Base-by-base conservation (phyloP, 1,284 basidiomycete genomes). In the Rhodotorula sp. region DNA sequence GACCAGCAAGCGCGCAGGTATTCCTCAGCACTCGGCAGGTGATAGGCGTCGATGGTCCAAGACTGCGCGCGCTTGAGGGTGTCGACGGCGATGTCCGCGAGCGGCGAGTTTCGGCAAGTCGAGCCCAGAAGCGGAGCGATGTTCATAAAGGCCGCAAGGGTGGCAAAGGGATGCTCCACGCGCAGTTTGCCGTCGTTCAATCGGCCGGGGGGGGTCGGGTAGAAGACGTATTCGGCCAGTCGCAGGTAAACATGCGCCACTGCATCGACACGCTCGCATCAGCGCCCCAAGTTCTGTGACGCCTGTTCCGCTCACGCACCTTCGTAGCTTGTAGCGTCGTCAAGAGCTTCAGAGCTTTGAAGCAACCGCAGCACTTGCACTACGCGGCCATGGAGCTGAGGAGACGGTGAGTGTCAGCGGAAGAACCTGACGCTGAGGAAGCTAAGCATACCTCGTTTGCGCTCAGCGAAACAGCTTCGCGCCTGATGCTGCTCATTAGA, bases 11-110 rank as follows among this genome's bases (percentile, higher is more conserved):
- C 66, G 54, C 52, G 57, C 16, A 76, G 69, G 50, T 61, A 70
- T n/a, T 72, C 73, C 38, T 76, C 72, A 0, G 72, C 68, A 3
- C 62, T 52, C 2, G 75, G 75, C 1, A 76, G 70, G 62, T 74
- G 68, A 48, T 52, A 58, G 18, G 60, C 19, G 14, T 55, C 45
- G 10, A 50, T 2, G 15, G 31, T 26, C 66, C 68, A 70, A 0
- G 26, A 6, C 6, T 66, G 49, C 6, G 70, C 57, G 2, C 63
- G 63, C 2, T 48, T 26, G 16, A 76, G 58, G 21, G 54, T 63
- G 12, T 38, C 26, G 23, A 62, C 47, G 18, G 64, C 66, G 50
- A 65, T 49, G 12, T 55, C 43, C 21, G 55, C 28, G 47, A 67
- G 3, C 0, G 64, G 47, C 4, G 49, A 21, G n/a, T 38, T 8